Evolutionary conservation across 1,284 basidiomycete species (phyloP).

Genomic region (Puccinia polysora): DNA sequence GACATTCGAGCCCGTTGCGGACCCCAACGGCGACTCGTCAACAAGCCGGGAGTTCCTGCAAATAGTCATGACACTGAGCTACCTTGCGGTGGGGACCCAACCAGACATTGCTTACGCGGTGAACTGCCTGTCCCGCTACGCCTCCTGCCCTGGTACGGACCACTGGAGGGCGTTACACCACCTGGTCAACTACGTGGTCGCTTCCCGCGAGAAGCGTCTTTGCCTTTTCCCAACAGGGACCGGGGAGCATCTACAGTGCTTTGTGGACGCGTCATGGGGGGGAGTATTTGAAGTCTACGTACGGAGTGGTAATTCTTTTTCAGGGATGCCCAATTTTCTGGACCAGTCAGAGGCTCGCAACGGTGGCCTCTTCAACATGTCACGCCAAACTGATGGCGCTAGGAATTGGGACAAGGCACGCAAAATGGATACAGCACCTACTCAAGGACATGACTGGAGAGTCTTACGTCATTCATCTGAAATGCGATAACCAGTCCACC

Average conservation of each 20-base stretch:
- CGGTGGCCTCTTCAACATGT: neutral
- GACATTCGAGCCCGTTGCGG: neutral
- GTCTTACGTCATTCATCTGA: neutral
- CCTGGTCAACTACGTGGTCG: neutral
- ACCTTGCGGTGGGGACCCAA: neutral
- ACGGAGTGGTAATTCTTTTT: neutral
- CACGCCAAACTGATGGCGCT: neutral
- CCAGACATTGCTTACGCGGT: neutral
- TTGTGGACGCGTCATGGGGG: conserved; percentile 18
- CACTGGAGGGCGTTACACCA: neutral
- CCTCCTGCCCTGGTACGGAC: too few relatives aligned
- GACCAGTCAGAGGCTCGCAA: neutral
- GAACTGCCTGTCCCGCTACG: too few relatives aligned
- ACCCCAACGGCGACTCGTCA: too few relatives aligned
- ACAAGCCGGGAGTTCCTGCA: neutral
- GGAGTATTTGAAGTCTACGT: neutral
- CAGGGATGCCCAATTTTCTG: conserved; percentile 1
- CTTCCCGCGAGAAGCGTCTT: neutral
- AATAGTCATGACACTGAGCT: neutral
- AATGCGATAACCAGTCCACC: conserved; percentile 6
- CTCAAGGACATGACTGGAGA: neutral
- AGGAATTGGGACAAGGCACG: neutral
- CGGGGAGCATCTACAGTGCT: neutral
- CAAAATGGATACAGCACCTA: neutral
- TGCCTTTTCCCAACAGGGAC: neutral